These are phyloP conservation scores for Hysterangium stoloniferum DNA, from an alignment of 768 basidiomycete genomes.

Conservation along the genomic window DNA sequence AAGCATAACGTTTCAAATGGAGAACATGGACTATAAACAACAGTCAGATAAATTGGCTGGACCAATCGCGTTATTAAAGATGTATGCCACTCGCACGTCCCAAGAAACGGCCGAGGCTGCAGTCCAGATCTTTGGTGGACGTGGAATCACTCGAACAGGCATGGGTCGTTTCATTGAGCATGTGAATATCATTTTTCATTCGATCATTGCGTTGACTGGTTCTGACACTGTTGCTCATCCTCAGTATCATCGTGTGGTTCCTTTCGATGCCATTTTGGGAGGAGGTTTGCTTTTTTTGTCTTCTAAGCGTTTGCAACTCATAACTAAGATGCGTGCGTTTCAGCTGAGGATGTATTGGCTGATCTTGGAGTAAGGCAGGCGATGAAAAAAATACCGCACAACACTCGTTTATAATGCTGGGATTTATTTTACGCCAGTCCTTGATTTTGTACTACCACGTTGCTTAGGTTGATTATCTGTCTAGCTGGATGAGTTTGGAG, in stretches of 20 bases:
- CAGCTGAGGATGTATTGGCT: slow-evolving; percentile 61
- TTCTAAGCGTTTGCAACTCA: background rate
- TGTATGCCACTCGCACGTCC: slow-evolving; percentile 63
- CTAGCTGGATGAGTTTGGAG: too few relatives aligned
- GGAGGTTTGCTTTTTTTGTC: slow-evolving; percentile 34
- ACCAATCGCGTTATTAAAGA: slow-evolving; percentile 75
- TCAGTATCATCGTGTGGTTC: slow-evolving; percentile 75
- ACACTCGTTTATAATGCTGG: slow-evolving; percentile 34
- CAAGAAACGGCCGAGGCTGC: slow-evolving; percentile 79
- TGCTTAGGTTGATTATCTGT: too few relatives aligned
- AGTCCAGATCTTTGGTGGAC: slow-evolving; percentile 80
- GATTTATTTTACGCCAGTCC: too few relatives aligned
- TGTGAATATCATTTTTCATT: slow-evolving; percentile 1
- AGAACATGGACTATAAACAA: slow-evolving; percentile 71
- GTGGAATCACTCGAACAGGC: slow-evolving; percentile 73
- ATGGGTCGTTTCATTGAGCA: slow-evolving; percentile 76
- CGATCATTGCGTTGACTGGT: background rate
- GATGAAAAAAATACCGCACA: slow-evolving; percentile 58
- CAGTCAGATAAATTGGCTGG: slow-evolving; percentile 70
- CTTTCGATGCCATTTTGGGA: slow-evolving; percentile 76
- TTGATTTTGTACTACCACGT: too few relatives aligned
- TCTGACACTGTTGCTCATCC: slow-evolving; percentile 28
- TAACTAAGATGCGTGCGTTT: background rate
- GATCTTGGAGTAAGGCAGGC: slow-evolving; percentile 70
- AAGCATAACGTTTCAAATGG: slow-evolving; percentile 81